A percentile compares a stretch with the other conserved stretches of the same genome.
Evolutionary conservation across 2,329 filamentous ascomycete species (phyloP).

Genomic region (Knoxdaviesia proteae): DNA sequence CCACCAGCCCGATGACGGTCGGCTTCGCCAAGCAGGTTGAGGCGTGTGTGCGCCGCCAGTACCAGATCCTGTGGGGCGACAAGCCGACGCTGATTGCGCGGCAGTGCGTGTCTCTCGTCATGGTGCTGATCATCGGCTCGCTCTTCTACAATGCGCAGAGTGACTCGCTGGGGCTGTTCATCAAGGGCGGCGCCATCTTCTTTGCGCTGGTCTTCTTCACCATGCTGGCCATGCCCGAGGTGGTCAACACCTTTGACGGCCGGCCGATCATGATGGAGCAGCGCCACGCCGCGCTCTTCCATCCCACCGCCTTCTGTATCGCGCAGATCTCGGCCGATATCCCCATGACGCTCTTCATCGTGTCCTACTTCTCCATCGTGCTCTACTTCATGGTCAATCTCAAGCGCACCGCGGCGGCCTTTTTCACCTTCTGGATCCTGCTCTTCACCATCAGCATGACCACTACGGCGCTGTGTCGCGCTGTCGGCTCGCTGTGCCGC

Average conservation of each 20-base stretch:
- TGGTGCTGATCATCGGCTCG: slow-evolving; percentile 42
- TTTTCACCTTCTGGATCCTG: slow-evolving; percentile 41
- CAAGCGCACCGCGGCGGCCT: slow-evolving; percentile 24
- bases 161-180: slow-evolving; percentile 38
- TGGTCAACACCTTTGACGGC: slow-evolving; percentile 39
- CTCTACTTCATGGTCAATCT: slow-evolving; percentile 45
- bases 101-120: slow-evolving; percentile 32
- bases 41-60: slow-evolving; percentile 36
- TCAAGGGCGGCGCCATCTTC: slow-evolving; percentile 43
- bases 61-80: slow-evolving; percentile 44
- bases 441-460: slow-evolving; percentile 29
- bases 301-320: slow-evolving; percentile 37
- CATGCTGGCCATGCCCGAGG: slow-evolving; percentile 43
- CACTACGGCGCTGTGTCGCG: slow-evolving; percentile 37
- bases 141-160: slow-evolving; percentile 44
- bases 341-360: slow-evolving; percentile 34
- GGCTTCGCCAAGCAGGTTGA: slow-evolving; percentile 32
- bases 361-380: slow-evolving; percentile 33
- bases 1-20: slow-evolving; percentile 33
- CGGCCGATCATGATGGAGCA: slow-evolving; percentile 39
- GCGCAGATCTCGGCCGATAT: slow-evolving; percentile 33
- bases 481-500: slow-evolving; percentile 30
- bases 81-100: slow-evolving; percentile 43
- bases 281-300: slow-evolving; percentile 28
- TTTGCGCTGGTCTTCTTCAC: slow-evolving; percentile 41